Conservation (phyloP, 192 early-diverging fungal species). For the Coemansia sp. region DNA sequence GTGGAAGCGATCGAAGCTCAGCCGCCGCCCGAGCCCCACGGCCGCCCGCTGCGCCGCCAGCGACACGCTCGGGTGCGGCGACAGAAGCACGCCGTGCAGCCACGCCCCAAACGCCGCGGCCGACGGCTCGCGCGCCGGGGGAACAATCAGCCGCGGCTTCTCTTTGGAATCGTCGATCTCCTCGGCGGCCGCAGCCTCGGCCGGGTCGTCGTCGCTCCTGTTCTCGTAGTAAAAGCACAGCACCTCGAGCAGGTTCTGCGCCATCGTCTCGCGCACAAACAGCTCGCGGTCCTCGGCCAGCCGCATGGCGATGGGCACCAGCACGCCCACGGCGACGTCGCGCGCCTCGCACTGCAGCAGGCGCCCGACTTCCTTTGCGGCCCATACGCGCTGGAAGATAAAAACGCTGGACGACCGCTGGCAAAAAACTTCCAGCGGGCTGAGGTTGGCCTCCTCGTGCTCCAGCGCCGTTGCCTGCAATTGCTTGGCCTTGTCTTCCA, state of each 20-base stretch:
- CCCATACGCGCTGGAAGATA: conserved; percentile 57
- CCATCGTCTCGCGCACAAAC: conserved; percentile 57
- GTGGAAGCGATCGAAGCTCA: conserved; percentile 47
- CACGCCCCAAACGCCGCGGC: conserved; percentile 47
- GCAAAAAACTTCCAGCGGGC: conserved; percentile 45
- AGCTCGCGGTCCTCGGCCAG: conserved; percentile 52
- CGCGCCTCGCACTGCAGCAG: conserved; percentile 18
- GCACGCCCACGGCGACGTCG: conserved; percentile 21
- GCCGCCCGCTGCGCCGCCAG: conserved; percentile 46
- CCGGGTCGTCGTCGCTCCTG: conserved; percentile 13
- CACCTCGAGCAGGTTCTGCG: conserved; percentile 42
- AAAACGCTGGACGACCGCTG: conserved; percentile 45
- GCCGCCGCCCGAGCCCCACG: conserved; percentile 36
- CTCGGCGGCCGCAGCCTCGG: too few species aligned
- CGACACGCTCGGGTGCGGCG: conserved; percentile 47
- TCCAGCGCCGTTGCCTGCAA: conserved; percentile 41
- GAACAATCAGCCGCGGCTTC: conserved; percentile 15
- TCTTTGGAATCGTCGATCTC: too few species aligned
- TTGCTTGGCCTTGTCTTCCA: conserved; percentile 49
- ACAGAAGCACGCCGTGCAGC: conserved; percentile 54
- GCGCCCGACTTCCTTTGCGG: conserved; percentile 44
- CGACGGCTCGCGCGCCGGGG: background rate
- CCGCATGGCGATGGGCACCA: conserved; percentile 55
- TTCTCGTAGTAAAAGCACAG: conserved; percentile 47
- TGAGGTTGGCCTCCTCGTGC: conserved; percentile 48